Evolutionary conservation across 345 rosid genomes (phyloP).

Genomic region (Schrenkiella parvula): DNA sequence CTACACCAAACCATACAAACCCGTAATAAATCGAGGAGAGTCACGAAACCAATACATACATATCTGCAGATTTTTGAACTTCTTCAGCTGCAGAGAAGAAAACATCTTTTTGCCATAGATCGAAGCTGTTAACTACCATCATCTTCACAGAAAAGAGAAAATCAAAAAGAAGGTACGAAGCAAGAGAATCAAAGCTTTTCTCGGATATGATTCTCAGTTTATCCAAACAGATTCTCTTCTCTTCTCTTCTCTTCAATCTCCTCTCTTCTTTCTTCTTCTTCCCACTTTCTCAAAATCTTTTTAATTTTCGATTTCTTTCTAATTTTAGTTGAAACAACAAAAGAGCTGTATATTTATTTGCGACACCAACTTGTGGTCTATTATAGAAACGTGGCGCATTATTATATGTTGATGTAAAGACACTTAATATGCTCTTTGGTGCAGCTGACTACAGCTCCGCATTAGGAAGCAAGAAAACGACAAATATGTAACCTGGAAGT

Average conservation of each 20-base stretch:
- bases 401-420: neutral
- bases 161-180: neutral
- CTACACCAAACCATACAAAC: neutral
- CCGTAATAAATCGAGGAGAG: neutral
- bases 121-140: conserved; percentile 84
- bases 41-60: conserved; percentile 31
- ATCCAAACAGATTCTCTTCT: neutral
- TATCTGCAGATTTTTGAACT: conserved; percentile 85
- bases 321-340: neutral
- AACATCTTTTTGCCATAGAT: conserved; percentile 78
- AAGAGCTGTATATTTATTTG: neutral
- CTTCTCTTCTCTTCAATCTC: neutral
- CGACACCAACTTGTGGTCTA: neutral
- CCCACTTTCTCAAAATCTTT: neutral
- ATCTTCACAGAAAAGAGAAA: conserved; percentile 36
- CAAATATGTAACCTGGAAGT: neutral
- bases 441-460: neutral
- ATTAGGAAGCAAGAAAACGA: neutral
- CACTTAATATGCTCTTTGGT: neutral
- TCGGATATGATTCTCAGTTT: neutral
- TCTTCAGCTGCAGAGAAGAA: conserved; percentile 93
- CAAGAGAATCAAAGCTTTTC: neutral
- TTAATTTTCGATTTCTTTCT: neutral
- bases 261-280: neutral
- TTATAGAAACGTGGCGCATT: neutral